A percentile compares a stretch with the other conserved stretches of the same genome.
These are phyloP conservation scores for Williopsis jadinii DNA, from an alignment of 1,139 yeast genomes.

Conservation along the genomic window DNA sequence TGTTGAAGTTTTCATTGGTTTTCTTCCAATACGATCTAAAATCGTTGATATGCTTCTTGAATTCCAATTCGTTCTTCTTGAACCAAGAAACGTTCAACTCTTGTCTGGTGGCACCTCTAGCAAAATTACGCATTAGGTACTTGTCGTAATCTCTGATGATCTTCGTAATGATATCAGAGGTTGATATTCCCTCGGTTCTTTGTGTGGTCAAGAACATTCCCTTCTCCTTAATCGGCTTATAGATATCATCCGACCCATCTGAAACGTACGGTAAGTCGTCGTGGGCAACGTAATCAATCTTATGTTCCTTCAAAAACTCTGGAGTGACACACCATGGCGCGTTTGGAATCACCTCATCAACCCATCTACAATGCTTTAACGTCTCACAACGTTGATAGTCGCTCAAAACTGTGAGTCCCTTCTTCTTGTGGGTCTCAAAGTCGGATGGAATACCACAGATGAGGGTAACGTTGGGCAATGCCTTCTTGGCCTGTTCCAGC, in stretches of 20 bases:
- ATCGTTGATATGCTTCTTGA: slow-evolving; percentile 82
- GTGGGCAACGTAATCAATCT: slow-evolving; percentile 94
- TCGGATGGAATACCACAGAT: slow-evolving; percentile 93
- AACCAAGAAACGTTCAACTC: slow-evolving; percentile 96
- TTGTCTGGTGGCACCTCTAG: slow-evolving; percentile 94
- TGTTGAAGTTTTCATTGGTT: slow-evolving; percentile 61
- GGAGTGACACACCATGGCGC: slow-evolving; percentile 96
- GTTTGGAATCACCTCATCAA: slow-evolving; percentile 87
- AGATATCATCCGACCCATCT: slow-evolving; percentile 81
- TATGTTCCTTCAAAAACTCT: slow-evolving; percentile 68
- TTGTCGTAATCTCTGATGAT: slow-evolving; percentile 94
- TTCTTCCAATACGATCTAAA: slow-evolving; percentile 81
- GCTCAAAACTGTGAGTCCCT: slow-evolving; percentile 85
- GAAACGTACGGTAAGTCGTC: slow-evolving; percentile 95
- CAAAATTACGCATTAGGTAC: slow-evolving; percentile 92
- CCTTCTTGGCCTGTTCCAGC: slow-evolving; percentile 90
- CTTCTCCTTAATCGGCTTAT: slow-evolving; percentile 80
- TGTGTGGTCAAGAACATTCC: slow-evolving; percentile 94
- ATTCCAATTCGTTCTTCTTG: slow-evolving; percentile 90
- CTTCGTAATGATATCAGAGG: slow-evolving; percentile 92
- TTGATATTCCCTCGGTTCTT: slow-evolving; percentile 92
- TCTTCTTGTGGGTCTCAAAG: slow-evolving; percentile 80
- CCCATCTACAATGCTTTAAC: slow-evolving; percentile 89
- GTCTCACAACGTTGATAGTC: slow-evolving; percentile 89
- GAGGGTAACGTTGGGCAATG: slow-evolving; percentile 76